Evolutionary conservation across 2,329 filamentous ascomycete species (phyloP).

Genomic region (Epichloe scottii): DNA sequence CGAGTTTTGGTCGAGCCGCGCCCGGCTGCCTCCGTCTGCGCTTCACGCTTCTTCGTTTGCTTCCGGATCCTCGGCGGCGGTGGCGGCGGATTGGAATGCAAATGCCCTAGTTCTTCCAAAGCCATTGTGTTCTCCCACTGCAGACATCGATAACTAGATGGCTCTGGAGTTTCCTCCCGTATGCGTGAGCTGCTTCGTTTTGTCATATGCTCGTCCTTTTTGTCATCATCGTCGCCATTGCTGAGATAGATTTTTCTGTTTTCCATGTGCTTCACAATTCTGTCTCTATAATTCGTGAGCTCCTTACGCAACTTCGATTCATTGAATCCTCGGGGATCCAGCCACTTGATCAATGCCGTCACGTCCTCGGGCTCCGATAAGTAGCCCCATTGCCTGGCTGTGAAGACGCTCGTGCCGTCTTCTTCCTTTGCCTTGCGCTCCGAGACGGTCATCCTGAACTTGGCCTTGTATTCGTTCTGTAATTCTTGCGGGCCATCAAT

Average conservation of each 20-base stretch:
- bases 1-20: slow-evolving; percentile 19
- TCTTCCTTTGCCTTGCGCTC: slow-evolving; percentile 82
- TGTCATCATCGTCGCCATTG: slow-evolving; percentile 24
- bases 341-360: slow-evolving; percentile 71
- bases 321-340: slow-evolving; percentile 75
- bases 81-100: slow-evolving; percentile 43
- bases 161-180: slow-evolving; percentile 34
- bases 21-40: slow-evolving; percentile 17
- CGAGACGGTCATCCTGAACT: slow-evolving; percentile 70
- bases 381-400: slow-evolving; percentile 79
- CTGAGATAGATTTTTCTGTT: slow-evolving; percentile 59
- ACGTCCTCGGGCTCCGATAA: slow-evolving; percentile 70
- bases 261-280: slow-evolving; percentile 69
- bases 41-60: slow-evolving; percentile 39
- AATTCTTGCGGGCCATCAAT: slow-evolving; percentile 63
- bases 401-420: slow-evolving; percentile 63
- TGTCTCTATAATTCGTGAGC: slow-evolving; percentile 60
- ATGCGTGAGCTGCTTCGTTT: slow-evolving; percentile 34
- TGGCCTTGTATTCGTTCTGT: slow-evolving; percentile 61
- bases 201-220: slow-evolving; percentile 23
- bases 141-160: slow-evolving; percentile 35
- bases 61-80: slow-evolving; percentile 35
- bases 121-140: slow-evolving; percentile 45
- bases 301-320: slow-evolving; percentile 85
- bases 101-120: slow-evolving; percentile 42